Evolutionary conservation across 23 red algal genomes (phyloP).

Genomic region (Chondrus crispus): DNA sequence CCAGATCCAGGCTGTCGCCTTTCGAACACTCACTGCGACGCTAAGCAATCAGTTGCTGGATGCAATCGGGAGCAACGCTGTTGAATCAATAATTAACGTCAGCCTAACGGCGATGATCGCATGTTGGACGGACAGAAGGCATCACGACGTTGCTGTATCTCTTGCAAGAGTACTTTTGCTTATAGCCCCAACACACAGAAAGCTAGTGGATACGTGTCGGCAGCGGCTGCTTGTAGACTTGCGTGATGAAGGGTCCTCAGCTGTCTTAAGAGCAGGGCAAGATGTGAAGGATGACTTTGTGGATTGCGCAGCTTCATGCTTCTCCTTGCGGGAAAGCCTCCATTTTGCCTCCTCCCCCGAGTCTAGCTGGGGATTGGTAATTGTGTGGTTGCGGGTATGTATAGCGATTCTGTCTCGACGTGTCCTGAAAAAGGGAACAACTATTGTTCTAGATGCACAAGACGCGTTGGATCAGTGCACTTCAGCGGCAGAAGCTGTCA

Average conservation of each 20-base stretch:
- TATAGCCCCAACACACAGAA: not conserved
- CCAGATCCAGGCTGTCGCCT: conserved; percentile 17
- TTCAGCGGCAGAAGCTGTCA: not conserved
- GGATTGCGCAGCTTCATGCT: conserved; percentile 15
- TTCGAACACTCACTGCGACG: conserved; percentile 21
- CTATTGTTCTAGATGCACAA: not conserved
- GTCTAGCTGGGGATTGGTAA: not conserved
- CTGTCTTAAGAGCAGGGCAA: not conserved
- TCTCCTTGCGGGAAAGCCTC: conserved; percentile 25
- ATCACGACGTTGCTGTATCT: conserved; percentile 22
- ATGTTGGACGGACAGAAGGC: conserved; percentile 48
- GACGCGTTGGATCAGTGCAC: conserved; percentile 36
- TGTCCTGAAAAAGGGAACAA: conserved; percentile 26
- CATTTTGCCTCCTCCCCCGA: conserved; percentile 1
- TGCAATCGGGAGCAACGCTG: conserved; percentile 4
- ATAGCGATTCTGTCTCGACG: conserved; percentile 22
- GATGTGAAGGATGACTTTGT: conserved; percentile 45
- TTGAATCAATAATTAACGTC: conserved; percentile 46
- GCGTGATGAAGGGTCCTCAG: conserved; percentile 23
- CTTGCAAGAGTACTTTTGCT: conserved; percentile 23
- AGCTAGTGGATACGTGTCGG: not conserved
- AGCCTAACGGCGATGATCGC: not conserved
- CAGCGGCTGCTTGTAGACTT: conserved; percentile 9
- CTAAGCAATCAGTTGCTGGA: conserved; percentile 19
- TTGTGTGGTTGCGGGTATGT: conserved; percentile 40